Base-by-base conservation (phyloP, 768 basidiomycete genomes). In the Termitomyces sp. region DNA sequence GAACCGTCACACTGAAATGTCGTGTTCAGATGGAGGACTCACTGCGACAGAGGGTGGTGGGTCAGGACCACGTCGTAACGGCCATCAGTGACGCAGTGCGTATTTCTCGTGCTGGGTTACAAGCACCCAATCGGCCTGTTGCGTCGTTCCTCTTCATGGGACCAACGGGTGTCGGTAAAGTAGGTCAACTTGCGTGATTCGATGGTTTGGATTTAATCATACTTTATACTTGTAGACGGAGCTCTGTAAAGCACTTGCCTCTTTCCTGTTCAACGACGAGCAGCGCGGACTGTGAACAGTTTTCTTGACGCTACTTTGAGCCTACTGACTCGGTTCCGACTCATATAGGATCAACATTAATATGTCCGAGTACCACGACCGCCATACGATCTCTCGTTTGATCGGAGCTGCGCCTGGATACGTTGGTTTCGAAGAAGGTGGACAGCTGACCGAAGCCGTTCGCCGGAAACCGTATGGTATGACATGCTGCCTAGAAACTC, bases 291-390 rank as follows among this genome's bases (percentile, higher is more conserved):
- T 96, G 91, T 91, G 63, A 70, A 84, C 77, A 5, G 5, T 23
- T n/a, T 31, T 25, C 23, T 41, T 32, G 15, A 55, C 31, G 25
- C 7, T 10, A 22, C 45, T 25, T 11, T 4, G 33, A 7, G 49
- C 25, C 10, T 40, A 25, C 35, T 47, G 12, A 44, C 43, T 35
- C 20, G 16, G 23, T 16, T 12, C 47, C 7, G 45, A 32, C 18
- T 38, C 25, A 13, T 47, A 23, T 56, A 91, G 88, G 51, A 92
- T 94, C 59, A 90, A 87, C 56, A 92, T 96, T 65, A 95, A 97
- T 61, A 94, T 96, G 92, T 89, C 90, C n/a, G 91, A 97, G 81
- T 97, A 89, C 63, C 90, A 92, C 48, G 94, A 95, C 60, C 83
- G 94, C 51, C 92, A 98, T 64, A 93, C 92, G 0, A 87, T 98